Conservation (phyloP, 2,329 filamentous ascomycete species). For the Trichoderma harzianum region DNA sequence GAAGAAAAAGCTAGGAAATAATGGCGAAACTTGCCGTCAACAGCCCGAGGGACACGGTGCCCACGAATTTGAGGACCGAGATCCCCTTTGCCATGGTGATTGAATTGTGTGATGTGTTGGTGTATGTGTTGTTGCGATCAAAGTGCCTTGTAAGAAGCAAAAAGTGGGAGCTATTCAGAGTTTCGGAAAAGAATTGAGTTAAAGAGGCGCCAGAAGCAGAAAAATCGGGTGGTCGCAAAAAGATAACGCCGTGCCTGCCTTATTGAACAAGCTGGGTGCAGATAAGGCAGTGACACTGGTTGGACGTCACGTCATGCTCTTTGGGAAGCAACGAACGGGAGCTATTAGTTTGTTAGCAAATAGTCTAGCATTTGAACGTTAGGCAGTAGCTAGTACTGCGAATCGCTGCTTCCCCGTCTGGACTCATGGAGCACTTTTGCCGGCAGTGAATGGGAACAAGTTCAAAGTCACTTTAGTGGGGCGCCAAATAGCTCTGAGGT, state of each 20-base stretch:
- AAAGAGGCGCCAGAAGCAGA: neutral
- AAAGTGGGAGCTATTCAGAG: neutral
- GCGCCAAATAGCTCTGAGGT: neutral
- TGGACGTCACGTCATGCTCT: conserved; percentile 7
- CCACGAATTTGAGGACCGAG: conserved; percentile 85
- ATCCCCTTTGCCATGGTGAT: conserved; percentile 67
- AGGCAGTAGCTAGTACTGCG: neutral
- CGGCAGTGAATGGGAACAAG: neutral
- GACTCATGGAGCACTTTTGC: neutral
- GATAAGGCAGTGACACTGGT: neutral
- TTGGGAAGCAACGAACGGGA: neutral
- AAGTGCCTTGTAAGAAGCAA: neutral
- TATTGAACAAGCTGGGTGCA: neutral
- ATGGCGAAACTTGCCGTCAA: conserved; percentile 67
- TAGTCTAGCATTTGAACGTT: neutral
- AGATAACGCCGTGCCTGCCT: neutral
- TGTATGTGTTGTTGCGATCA: neutral
- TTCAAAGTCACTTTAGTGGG: neutral
- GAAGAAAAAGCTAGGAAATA: neutral
- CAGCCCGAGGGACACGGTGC: conserved; percentile 82
- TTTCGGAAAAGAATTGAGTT: neutral
- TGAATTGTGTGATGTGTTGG: neutral
- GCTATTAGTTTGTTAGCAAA: neutral
- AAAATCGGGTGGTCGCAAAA: neutral
- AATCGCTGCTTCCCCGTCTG: neutral